Evolutionary conservation across 768 basidiomycete species (phyloP).

Genomic region (Phlebiopsis flavidoalba): DNA sequence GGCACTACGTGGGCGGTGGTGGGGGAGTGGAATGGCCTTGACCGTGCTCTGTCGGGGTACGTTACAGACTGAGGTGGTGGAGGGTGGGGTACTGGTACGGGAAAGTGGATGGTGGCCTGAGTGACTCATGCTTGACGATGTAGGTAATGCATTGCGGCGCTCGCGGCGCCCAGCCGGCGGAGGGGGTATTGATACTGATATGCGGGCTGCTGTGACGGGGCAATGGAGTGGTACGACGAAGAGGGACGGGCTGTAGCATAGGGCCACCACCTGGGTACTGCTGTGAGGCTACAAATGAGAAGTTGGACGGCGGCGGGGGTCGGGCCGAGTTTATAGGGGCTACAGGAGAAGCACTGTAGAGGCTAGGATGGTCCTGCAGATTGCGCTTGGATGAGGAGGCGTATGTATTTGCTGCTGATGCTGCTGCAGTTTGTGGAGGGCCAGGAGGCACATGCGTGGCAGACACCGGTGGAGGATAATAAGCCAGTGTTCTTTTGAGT

Average conservation of each 20-base stretch:
- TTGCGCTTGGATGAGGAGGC: slow-evolving; percentile 15
- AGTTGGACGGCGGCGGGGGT: slow-evolving; percentile 20
- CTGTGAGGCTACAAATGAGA: slow-evolving; percentile 12
- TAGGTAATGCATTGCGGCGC: background rate
- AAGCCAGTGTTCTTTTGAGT: background rate
- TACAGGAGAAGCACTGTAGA: background rate
- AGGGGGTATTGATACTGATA: slow-evolving; percentile 20
- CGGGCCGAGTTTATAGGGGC: slow-evolving; percentile 1
- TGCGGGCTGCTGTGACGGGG: slow-evolving; percentile 10
- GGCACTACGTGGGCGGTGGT: no score
- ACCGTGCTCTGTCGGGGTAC: slow-evolving; percentile 22
- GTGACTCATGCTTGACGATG: background rate
- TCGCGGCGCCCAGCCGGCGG: background rate
- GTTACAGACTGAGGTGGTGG: slow-evolving; percentile 3
- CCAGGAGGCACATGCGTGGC: slow-evolving; percentile 5
- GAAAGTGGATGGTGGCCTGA: background rate
- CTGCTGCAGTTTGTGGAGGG: background rate
- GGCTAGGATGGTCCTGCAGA: background rate
- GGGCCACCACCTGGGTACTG: slow-evolving; percentile 5
- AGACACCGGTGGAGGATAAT: background rate
- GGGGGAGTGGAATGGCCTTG: background rate
- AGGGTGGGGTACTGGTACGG: slow-evolving; percentile 10
- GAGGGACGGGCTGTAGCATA: slow-evolving; percentile 7
- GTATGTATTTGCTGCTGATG: background rate
- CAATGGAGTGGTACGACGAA: slow-evolving; percentile 6